A percentile compares a stretch with the other conserved stretches of the same genome.
These are phyloP conservation scores for Fonsecaea pugnacius DNA, from an alignment of 2,329 filamentous ascomycete genomes.

Conservation along the genomic window DNA sequence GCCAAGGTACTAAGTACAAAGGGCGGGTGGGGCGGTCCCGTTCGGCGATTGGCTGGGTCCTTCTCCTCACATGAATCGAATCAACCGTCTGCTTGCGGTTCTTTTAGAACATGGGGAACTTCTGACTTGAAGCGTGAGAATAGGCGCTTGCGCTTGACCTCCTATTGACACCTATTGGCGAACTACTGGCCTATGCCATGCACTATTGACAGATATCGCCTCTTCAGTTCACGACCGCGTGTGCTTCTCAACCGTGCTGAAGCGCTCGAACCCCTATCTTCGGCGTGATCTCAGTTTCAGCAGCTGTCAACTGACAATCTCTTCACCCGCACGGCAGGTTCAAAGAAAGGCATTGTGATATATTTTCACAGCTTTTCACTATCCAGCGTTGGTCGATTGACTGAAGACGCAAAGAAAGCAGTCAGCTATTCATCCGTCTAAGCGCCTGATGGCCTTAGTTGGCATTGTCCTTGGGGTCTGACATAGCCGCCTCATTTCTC, in stretches of 20 bases:
- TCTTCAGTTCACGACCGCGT: constrained; percentile 22
- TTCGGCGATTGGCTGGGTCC: background rate
- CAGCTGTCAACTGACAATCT: constrained; percentile 14
- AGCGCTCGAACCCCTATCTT: constrained; percentile 28
- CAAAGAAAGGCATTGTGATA: constrained; percentile 9
- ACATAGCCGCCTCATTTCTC: constrained; percentile 24
- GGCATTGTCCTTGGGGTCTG: constrained; percentile 25
- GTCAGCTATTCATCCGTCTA: constrained; percentile 7
- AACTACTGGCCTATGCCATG: constrained; percentile 25
- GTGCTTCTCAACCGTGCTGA: constrained; percentile 14
- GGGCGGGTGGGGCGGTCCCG: background rate
- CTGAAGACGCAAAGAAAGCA: constrained; percentile 9
- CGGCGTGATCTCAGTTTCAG: constrained; percentile 22
- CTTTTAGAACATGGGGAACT: constrained; percentile 1
- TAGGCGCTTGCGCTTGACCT: constrained; percentile 33
- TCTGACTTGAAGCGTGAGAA: constrained; percentile 20
- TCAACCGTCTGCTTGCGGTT: constrained; percentile 7
- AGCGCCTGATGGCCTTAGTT: constrained; percentile 27
- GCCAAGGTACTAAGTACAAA: background rate
- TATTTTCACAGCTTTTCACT: constrained; percentile 4
- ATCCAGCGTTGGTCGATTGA: constrained; percentile 10
- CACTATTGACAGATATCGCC: constrained; percentile 23
- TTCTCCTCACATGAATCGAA: constrained; percentile 5
- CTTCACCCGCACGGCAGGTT: constrained; percentile 15
- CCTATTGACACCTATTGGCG: constrained; percentile 28